Conservation (phyloP, 495 filamentous ascomycete genomes). For the Podospora australis region DNA sequence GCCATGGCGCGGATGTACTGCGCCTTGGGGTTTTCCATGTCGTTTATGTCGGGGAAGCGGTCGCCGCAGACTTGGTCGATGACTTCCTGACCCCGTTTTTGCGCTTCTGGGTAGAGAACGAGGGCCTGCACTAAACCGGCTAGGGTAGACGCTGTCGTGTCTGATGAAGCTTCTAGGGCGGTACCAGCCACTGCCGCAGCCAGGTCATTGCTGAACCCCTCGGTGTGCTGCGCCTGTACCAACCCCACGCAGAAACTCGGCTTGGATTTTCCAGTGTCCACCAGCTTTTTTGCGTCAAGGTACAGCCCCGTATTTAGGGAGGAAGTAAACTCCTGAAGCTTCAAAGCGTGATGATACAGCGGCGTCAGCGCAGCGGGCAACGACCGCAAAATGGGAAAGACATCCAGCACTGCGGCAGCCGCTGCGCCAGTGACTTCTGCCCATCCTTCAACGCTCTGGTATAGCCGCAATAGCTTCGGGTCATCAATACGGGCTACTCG, state of each 20-base stretch:
- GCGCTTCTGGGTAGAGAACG: conserved; percentile 32
- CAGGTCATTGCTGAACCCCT: conserved; percentile 16
- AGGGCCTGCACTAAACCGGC: conserved; percentile 49
- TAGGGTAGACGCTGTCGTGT: conserved; percentile 35
- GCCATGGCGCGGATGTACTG: conserved; percentile 40
- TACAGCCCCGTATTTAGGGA: not conserved
- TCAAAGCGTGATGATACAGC: not conserved
- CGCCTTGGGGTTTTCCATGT: conserved; percentile 28
- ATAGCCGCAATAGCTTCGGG: not conserved
- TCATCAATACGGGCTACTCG: conserved; percentile 19
- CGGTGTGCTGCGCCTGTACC: conserved; percentile 14
- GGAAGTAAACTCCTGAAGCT: not conserved
- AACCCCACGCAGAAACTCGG: conserved; percentile 14
- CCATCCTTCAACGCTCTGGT: not conserved
- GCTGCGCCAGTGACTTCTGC: not conserved
- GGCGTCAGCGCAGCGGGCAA: conserved; percentile 13
- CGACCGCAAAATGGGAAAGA: conserved; percentile 19
- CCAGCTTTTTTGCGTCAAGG: conserved; percentile 6
- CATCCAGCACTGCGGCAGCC: conserved; percentile 3
- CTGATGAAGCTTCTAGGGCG: conserved; percentile 44
- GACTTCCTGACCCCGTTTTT: conserved; percentile 43
- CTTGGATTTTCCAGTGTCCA: not conserved
- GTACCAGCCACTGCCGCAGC: conserved; percentile 26
- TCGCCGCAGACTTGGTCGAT: conserved; percentile 41
- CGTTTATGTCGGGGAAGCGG: conserved; percentile 38